Evolutionary conservation across 768 basidiomycete genomes (phyloP).

Genomic region (Tephrocybe sp.): DNA sequence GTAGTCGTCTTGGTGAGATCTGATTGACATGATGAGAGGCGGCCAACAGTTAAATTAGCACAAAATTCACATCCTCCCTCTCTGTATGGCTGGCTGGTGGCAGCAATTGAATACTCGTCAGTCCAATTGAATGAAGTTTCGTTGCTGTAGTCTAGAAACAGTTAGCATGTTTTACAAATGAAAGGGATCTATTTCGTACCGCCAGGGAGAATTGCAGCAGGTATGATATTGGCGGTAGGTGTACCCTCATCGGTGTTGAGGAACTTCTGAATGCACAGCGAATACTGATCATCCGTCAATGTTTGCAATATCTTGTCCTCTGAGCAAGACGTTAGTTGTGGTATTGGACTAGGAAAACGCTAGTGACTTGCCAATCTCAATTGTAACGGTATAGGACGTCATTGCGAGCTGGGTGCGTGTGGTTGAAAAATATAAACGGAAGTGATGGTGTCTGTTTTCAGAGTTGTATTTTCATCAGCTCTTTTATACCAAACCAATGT

Average conservation of each 20-base stretch:
- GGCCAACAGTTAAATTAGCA: neutral
- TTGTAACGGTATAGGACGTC: no score
- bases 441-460: no score
- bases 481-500: no score
- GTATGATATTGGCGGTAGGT: neutral
- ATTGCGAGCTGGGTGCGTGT: no score
- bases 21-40: neutral
- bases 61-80: conserved; percentile 32
- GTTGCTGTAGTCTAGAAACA: neutral
- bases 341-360: no score
- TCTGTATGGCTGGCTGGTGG: conserved; percentile 19
- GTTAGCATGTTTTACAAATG: neutral
- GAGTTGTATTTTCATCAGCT: no score
- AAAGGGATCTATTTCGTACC: neutral
- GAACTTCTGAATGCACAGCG: neutral
- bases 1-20: neutral
- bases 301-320: neutral
- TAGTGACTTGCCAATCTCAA: no score
- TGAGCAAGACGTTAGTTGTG: neutral
- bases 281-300: neutral
- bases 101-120: conserved; percentile 49
- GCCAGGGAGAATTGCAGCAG: neutral
- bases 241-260: neutral
- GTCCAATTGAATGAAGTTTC: conserved; percentile 12
- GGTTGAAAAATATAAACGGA: no score